Evolutionary conservation across 306 rosid species (phyloP).

Genomic region (Hylodesmum podocarpum): DNA sequence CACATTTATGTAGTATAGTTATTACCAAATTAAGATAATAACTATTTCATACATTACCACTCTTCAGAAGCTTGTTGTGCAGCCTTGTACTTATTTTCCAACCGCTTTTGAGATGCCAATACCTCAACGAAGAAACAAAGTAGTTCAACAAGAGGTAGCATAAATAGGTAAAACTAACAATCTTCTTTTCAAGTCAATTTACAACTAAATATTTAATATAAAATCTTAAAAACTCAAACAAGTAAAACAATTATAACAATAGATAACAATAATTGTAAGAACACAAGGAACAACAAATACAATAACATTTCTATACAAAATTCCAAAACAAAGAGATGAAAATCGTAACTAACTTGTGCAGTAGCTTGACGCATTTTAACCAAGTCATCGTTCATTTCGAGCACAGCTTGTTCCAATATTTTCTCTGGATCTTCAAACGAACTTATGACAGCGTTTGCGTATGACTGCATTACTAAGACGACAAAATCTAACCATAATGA

Average conservation of each 20-base stretch:
- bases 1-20: slow-evolving; percentile 12
- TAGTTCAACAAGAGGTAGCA: background rate
- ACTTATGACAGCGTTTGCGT: slow-evolving; percentile 88
- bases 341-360: slow-evolving; percentile 70
- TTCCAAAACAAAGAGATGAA: background rate
- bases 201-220: background rate
- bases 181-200: background rate
- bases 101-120: slow-evolving; percentile 89
- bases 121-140: slow-evolving; percentile 50
- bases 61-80: slow-evolving; percentile 94
- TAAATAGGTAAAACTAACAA: background rate
- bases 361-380: slow-evolving; percentile 99
- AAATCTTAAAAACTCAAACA: background rate
- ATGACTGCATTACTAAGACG: slow-evolving; percentile 67
- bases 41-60: slow-evolving; percentile 58
- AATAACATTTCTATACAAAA: background rate
- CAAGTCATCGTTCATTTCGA: slow-evolving; percentile 95
- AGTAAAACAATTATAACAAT: background rate
- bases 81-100: slow-evolving; percentile 89
- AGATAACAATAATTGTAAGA: background rate
- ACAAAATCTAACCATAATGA: slow-evolving; percentile 33
- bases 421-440: slow-evolving; percentile 97
- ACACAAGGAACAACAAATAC: background rate
- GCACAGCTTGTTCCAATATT: slow-evolving; percentile 90
- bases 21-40: slow-evolving; percentile 16